Base-by-base conservation (phyloP, 257 asterid species). In the Solanum arcanum region DNA sequence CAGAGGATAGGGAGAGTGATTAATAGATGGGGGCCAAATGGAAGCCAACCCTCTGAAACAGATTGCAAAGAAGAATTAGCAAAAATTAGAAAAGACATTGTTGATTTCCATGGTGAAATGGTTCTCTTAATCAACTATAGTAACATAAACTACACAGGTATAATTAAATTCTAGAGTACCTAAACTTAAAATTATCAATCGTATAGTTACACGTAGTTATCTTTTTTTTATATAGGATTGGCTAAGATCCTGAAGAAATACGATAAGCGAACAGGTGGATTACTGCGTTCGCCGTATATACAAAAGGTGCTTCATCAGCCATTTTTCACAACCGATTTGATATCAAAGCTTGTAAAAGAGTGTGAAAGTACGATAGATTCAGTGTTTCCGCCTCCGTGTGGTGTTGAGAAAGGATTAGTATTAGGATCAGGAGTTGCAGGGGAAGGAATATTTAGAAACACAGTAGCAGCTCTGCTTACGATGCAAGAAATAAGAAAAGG, bases 21-120 rank as follows among this genome's bases (percentile, higher is more conserved):
- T n/a, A 94, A 87, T 25, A 91, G n/a, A 69, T 82, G 89, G 89
- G 93, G 95, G 16, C 89, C 91, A 46, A 92, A 89, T 83, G 93
- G 93, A 86, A 87, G 77, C 41, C 86, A 91, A 9, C 88, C 95
- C 86, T 91, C 95, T 10, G 92, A 91, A 16, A 31, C 83, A 16
- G 93, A 91, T 52, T 91, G 86, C 92, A 93, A 62, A 86, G 93
- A 91, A 82, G 95, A 94, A 85, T 92, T 95, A 92, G 89, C 89
- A 23, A 91, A 90, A 27, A 93, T 97, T 73, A 92, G 98, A 90
- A 96, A 92, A 91, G 96, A 95, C 78, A 95, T 96, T 15, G 98
- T 97, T 80, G 92, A 97, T 90, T 97, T 97, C 83, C 99, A 97
- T 73, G 99, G 99, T 41, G 99, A 96, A 91, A 97, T 97, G 99